Evolutionary conservation across 345 rosid genomes (phyloP).

Genomic region (Zanthoxylum bungeanum): DNA sequence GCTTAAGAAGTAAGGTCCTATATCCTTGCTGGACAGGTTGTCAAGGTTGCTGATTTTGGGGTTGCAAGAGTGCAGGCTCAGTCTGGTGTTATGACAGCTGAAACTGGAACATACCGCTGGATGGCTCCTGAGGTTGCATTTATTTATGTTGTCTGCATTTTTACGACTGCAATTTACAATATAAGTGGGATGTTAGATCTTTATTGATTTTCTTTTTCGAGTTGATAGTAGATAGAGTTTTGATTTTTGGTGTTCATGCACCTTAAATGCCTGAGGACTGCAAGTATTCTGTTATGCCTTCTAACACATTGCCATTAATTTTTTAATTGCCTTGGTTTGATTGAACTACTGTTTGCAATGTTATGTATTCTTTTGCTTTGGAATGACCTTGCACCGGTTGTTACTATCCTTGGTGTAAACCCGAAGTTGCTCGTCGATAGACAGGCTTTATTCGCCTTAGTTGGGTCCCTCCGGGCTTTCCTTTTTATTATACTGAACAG

Average conservation of each 20-base stretch:
- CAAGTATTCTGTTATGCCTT: background rate
- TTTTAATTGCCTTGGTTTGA: background rate
- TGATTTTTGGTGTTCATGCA: background rate
- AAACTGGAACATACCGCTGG: constrained; percentile 99
- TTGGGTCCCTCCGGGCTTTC: no score
- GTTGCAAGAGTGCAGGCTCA: constrained; percentile 93
- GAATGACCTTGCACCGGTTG: no score
- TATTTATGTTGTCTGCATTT: constrained; percentile 9
- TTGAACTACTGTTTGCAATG: background rate
- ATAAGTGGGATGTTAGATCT: constrained; percentile 13
- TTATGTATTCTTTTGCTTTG: background rate
- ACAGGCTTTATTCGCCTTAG: no score
- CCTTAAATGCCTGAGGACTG: background rate
- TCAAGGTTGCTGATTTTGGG: constrained; percentile 97
- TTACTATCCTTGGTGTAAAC: no score
- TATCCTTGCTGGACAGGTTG: constrained; percentile 53
- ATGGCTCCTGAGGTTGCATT: constrained; percentile 94
- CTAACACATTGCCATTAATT: background rate
- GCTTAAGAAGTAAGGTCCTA: background rate
- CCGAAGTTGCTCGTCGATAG: no score
- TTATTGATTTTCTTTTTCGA: background rate
- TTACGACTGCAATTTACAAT: constrained; percentile 2
- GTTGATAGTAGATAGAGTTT: constrained; percentile 6
- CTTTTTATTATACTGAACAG: background rate
- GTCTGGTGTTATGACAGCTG: constrained; percentile 96